Percentiles rank a stretch among this genome's conserved stretches.
Conservation (phyloP, 2,329 filamentous ascomycete genomes). For the Nothomitra cinnamomea region DNA sequence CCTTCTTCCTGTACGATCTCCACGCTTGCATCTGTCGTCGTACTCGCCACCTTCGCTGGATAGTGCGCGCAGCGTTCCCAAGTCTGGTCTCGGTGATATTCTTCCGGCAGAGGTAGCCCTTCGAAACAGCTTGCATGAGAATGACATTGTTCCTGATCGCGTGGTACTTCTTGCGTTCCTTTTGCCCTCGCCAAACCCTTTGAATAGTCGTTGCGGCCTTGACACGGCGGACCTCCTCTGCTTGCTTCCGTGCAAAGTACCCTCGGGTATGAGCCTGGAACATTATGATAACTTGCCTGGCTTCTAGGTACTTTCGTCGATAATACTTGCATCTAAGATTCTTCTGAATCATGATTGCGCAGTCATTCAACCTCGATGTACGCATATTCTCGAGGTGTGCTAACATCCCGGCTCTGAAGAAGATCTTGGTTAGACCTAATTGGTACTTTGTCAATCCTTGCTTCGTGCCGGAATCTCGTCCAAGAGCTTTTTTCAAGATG, state of each 20-base stretch:
- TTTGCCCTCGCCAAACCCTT: slow-evolving; percentile 83
- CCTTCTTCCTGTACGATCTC: slow-evolving; percentile 78
- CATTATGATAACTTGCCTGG: slow-evolving; percentile 60
- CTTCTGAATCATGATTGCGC: slow-evolving; percentile 97
- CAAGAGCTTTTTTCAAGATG: slow-evolving; percentile 77
- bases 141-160: slow-evolving; percentile 69
- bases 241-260: slow-evolving; percentile 57
- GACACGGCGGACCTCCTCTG: slow-evolving; percentile 64
- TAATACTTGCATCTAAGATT: slow-evolving; percentile 94
- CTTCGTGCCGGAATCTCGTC: slow-evolving; percentile 46
- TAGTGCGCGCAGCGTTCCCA: slow-evolving; percentile 77
- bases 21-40: slow-evolving; percentile 62
- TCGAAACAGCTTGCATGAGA: slow-evolving; percentile 73
- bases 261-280: slow-evolving; percentile 68
- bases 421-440: slow-evolving; percentile 94
- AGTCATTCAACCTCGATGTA: slow-evolving; percentile 77
- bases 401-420: slow-evolving; percentile 98
- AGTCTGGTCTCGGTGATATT: slow-evolving; percentile 87
- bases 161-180: slow-evolving; percentile 67
- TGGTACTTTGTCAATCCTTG: slow-evolving; percentile 86
- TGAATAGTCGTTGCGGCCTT: slow-evolving; percentile 90
- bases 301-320: slow-evolving; percentile 75
- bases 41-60: slow-evolving; percentile 80
- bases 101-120: slow-evolving; percentile 80
- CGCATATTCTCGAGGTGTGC: slow-evolving; percentile 91